Percentiles rank a stretch among this genome's conserved stretches.
Conservation (phyloP, 2,329 filamentous ascomycete genomes). For the Claviceps pusilla region DNA sequence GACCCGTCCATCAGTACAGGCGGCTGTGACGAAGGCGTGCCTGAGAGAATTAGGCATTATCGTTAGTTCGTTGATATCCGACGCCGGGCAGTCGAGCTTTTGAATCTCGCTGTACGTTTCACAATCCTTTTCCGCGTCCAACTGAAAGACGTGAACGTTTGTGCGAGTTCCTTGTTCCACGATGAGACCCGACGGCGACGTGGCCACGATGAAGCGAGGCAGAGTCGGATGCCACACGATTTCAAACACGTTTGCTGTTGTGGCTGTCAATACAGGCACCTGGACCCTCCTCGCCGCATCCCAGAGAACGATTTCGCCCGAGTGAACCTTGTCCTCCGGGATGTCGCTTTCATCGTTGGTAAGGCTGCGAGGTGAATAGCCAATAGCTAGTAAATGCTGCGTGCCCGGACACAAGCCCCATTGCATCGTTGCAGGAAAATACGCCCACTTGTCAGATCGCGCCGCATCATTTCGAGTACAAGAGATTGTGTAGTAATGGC, state of each 20-base stretch:
- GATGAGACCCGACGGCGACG: slow-evolving; percentile 34
- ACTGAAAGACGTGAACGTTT: slow-evolving; percentile 41
- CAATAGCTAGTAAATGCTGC: slow-evolving; percentile 40
- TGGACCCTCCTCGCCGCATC: slow-evolving; percentile 29
- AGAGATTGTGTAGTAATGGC: slow-evolving; percentile 24
- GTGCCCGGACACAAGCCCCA: slow-evolving; percentile 36
- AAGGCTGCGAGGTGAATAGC: slow-evolving; percentile 45
- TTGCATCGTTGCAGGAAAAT: slow-evolving; percentile 47
- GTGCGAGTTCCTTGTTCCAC: slow-evolving; percentile 32
- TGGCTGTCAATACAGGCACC: slow-evolving; percentile 34
- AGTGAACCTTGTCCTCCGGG: slow-evolving; percentile 39
- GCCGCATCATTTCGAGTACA: slow-evolving; percentile 24
- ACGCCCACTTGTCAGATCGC: slow-evolving; percentile 39
- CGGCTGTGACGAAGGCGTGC: slow-evolving; percentile 42
- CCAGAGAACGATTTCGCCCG: slow-evolving; percentile 47
- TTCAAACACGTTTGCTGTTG: slow-evolving; percentile 48
- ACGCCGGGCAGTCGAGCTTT: slow-evolving; percentile 41
- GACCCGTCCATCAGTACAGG: slow-evolving; percentile 45
- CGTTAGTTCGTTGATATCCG: slow-evolving; percentile 48
- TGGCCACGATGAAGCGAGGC: slow-evolving; percentile 40
- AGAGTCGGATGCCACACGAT: slow-evolving; percentile 46
- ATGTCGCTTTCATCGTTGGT: slow-evolving; percentile 40
- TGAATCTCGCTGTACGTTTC: slow-evolving; percentile 29
- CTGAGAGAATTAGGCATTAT: slow-evolving; percentile 38
- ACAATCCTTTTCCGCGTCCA: slow-evolving; percentile 12